Evolutionary conservation across 1,284 basidiomycete genomes (phyloP).

Genomic region (Filobasidium uniguttulatum): DNA sequence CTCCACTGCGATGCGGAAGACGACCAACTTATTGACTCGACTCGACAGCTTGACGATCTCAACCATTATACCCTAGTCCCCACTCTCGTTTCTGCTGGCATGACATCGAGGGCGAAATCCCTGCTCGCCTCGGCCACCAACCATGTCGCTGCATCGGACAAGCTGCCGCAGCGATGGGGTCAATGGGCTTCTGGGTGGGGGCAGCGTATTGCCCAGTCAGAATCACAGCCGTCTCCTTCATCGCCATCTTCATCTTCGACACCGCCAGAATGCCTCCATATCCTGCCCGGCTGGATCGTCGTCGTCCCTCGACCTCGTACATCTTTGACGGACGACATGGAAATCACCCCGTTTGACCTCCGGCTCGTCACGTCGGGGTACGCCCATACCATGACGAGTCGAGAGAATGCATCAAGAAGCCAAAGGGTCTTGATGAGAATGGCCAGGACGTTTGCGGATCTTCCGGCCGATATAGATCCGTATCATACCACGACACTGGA

Average conservation of each 20-base stretch:
- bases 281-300: constrained; percentile 31
- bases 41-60: too few relatives aligned
- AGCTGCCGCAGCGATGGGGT: neutral
- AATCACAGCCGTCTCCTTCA: neutral
- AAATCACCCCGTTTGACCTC: constrained; percentile 45
- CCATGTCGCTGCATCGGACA: constrained; percentile 2
- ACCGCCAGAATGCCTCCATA: constrained; percentile 18
- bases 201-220: constrained; percentile 3
- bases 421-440: constrained; percentile 61
- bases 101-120: constrained; percentile 4
- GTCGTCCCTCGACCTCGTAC: constrained; percentile 15
- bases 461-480: constrained; percentile 21
- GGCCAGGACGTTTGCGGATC: constrained; percentile 55
- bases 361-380: constrained; percentile 62
- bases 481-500: constrained; percentile 54
- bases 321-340: constrained; percentile 8
- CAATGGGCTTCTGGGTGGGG: neutral
- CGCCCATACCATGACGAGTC: constrained; percentile 49
- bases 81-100: too few relatives aligned
- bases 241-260: neutral
- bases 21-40: too few relatives aligned
- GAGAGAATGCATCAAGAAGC: constrained; percentile 52
- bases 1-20: too few relatives aligned
- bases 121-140: neutral
- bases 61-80: constrained; percentile 9